phyloP scores from a whole-genome alignment of 495 filamentous ascomycete genomes.

The Penicillium pulvis region DNA sequence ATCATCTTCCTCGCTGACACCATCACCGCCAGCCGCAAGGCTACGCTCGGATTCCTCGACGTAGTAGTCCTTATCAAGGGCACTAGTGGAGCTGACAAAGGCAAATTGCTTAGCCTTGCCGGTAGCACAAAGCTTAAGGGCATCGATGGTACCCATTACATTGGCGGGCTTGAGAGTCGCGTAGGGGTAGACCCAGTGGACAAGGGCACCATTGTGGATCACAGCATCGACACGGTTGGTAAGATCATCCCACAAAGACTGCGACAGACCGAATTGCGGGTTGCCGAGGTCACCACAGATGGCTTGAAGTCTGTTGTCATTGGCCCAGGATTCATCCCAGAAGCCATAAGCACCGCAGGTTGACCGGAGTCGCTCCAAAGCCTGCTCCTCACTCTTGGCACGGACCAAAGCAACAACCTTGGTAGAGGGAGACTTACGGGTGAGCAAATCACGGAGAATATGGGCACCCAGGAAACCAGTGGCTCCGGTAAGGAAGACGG shows the following conservation, averaged over 20 bases:
- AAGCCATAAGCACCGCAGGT: constrained; percentile 67
- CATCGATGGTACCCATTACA: constrained; percentile 77
- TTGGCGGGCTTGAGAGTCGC: constrained; percentile 74
- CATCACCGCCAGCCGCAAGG: constrained; percentile 49
- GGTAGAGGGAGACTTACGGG: constrained; percentile 53
- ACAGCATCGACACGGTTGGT: constrained; percentile 70
- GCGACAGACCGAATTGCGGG: constrained; percentile 69
- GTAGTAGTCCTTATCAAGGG: constrained; percentile 81
- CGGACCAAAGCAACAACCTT: constrained; percentile 82
- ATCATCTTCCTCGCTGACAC: constrained; percentile 65
- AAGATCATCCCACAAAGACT: constrained; percentile 63
- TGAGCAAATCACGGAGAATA: constrained; percentile 73
- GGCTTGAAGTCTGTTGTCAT: constrained; percentile 50
- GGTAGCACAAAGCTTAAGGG: constrained; percentile 70
- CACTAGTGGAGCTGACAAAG: constrained; percentile 86
- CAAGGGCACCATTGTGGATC: constrained; percentile 87
- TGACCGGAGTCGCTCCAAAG: constrained; percentile 49
- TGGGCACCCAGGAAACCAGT: constrained; percentile 91
- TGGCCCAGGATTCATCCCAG: constrained; percentile 73
- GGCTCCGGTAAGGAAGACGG: constrained; percentile 83
- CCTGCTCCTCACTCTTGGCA: constrained; percentile 55
- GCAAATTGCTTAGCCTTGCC: constrained; percentile 79
- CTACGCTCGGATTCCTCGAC: constrained; percentile 69
- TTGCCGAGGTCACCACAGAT: constrained; percentile 74
- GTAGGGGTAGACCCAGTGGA: constrained; percentile 88